Percentiles rank a stretch among this genome's conserved stretches.
phyloP scores from a whole-genome alignment of 345 rosid genomes.

The sweet orange (Citrus sinensis) region DNA sequence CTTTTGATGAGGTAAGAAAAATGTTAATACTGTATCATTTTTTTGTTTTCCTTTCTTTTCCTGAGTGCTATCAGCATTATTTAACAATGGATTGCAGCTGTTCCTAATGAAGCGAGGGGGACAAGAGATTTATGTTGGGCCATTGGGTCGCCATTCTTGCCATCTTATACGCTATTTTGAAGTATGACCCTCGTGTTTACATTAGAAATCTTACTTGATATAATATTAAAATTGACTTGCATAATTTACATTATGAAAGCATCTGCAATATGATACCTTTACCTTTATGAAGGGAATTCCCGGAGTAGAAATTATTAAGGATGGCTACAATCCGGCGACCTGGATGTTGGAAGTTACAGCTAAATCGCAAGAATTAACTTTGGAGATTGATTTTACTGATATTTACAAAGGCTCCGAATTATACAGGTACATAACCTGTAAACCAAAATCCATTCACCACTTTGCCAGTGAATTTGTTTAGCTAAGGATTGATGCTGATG shows the following conservation, averaged over 20 bases:
- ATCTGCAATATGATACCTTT: background rate
- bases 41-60: background rate
- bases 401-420: slow-evolving; percentile 37
- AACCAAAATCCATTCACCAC: background rate
- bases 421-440: slow-evolving; percentile 28
- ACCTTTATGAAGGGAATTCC: slow-evolving; percentile 34
- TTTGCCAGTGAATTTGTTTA: background rate
- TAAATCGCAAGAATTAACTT: slow-evolving; percentile 53
- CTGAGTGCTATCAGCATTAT: background rate
- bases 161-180: slow-evolving; percentile 64
- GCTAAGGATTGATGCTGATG: background rate
- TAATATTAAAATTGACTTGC: background rate
- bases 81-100: background rate
- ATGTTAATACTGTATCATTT: background rate
- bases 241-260: background rate
- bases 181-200: slow-evolving; percentile 28
- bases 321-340: slow-evolving; percentile 84
- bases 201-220: background rate
- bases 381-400: slow-evolving; percentile 49
- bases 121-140: no score
- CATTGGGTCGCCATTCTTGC: slow-evolving; percentile 14
- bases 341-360: slow-evolving; percentile 81
- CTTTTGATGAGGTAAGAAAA: slow-evolving; percentile 44
- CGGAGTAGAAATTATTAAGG: slow-evolving; percentile 60
- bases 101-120: no score